Evolutionary conservation across 345 rosid species (phyloP).

Genomic region (Syzygium aqueum): DNA sequence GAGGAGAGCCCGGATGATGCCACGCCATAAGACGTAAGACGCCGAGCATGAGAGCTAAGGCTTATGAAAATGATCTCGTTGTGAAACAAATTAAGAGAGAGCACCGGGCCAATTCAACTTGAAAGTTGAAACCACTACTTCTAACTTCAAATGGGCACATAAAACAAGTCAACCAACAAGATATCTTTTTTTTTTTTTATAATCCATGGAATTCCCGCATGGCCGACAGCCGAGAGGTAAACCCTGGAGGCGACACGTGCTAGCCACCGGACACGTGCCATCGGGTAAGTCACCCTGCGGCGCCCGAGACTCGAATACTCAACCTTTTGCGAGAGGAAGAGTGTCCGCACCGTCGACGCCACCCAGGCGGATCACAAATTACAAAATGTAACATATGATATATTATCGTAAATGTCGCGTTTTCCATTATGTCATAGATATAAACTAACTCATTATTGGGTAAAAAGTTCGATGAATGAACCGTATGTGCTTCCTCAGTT

Average conservation of each 20-base stretch:
- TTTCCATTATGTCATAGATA: not conserved
- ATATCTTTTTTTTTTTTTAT: no score
- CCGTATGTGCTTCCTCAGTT: not conserved
- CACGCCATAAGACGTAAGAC: not conserved
- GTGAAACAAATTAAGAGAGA: not conserved
- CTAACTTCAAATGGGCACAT: not conserved
- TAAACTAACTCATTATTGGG: not conserved
- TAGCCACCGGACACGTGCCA: no score
- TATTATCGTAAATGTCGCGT: not conserved
- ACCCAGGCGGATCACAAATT: not conserved
- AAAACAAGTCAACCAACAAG: not conserved
- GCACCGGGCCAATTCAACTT: not conserved
- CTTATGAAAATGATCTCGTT: not conserved
- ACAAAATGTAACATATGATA: not conserved
- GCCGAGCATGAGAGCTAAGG: not conserved
- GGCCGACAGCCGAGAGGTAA: no score
- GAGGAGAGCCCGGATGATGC: not conserved
- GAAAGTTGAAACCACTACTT: not conserved
- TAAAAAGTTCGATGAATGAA: no score
- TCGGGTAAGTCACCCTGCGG: no score
- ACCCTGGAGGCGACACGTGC: no score
- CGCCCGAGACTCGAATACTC: no score
- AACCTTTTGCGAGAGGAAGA: no score
- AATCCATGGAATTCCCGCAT: no score
- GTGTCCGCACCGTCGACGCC: no score